Evolutionary conservation across 352 stramenopile species (phyloP).

Genomic region (Pythium phragmitis): DNA sequence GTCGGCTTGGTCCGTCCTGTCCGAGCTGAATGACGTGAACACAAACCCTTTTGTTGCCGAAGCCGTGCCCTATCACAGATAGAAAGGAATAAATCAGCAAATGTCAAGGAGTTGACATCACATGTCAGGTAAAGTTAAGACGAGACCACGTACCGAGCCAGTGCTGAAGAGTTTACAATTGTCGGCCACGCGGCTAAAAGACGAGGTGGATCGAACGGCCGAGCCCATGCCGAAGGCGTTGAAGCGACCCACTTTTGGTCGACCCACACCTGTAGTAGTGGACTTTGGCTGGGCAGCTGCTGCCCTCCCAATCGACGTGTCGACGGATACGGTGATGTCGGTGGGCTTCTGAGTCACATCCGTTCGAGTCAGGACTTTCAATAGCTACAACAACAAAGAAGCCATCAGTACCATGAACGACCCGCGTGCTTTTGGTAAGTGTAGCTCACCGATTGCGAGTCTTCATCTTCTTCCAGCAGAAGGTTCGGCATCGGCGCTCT

Average conservation of each 20-base stretch:
- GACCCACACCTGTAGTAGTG: background rate
- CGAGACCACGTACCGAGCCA: constrained; percentile 46
- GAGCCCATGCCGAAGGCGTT: constrained; percentile 57
- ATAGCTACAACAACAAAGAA: constrained; percentile 31
- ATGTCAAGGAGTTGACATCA: too few relatives aligned
- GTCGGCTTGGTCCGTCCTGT: constrained; percentile 36
- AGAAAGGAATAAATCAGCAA: background rate
- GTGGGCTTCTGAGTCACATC: constrained; percentile 30
- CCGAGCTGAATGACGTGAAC: constrained; percentile 66
- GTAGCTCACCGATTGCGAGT: constrained; percentile 63
- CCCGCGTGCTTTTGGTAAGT: background rate
- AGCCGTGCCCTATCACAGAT: background rate
- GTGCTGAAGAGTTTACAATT: constrained; percentile 74
- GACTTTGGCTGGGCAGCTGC: constrained; percentile 1
- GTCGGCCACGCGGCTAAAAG: constrained; percentile 63
- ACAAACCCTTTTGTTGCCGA: constrained; percentile 69
- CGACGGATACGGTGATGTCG: background rate
- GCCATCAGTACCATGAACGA: background rate
- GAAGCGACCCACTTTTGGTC: constrained; percentile 46
- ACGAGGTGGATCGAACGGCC: constrained; percentile 45
- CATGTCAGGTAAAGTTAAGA: background rate
- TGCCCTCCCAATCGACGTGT: background rate
- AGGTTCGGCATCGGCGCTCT: constrained; percentile 45
- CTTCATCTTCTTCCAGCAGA: constrained; percentile 75
- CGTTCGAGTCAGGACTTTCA: constrained; percentile 62